A percentile compares a stretch with the other conserved stretches of the same genome.
Conservation (phyloP, 805 yeast genomes). For the Saccharomycopsis fermentans region DNA sequence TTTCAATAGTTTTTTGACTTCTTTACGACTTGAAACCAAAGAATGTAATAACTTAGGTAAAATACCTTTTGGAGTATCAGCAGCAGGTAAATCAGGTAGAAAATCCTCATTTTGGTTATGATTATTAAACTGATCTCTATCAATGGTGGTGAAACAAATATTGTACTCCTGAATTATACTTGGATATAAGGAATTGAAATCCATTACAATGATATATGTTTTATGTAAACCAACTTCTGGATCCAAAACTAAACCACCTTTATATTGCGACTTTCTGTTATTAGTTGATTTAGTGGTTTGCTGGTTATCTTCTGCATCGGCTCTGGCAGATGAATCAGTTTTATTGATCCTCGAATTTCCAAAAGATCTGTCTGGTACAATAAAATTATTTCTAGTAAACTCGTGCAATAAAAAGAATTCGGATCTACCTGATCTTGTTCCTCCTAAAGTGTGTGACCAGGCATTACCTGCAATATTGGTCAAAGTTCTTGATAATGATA, state of each 20-base stretch:
- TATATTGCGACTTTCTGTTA: conserved; percentile 61
- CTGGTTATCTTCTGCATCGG: conserved; percentile 29
- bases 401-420: conserved; percentile 90
- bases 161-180: conserved; percentile 95
- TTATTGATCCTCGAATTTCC: conserved; percentile 27
- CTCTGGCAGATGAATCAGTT: conserved; percentile 17
- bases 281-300: conserved; percentile 34
- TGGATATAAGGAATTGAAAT: conserved; percentile 94
- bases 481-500: conserved; percentile 82
- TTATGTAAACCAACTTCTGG: conserved; percentile 93
- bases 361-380: conserved; percentile 79
- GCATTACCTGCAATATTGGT: conserved; percentile 95
- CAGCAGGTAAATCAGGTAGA: conserved; percentile 59
- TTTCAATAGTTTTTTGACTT: conserved; percentile 78
- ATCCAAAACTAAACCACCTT: conserved; percentile 93
- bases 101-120: conserved; percentile 41
- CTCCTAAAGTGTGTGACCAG: conserved; percentile 90
- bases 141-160: conserved; percentile 93
- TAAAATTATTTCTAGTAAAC: conserved; percentile 65
- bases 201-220: conserved; percentile 87
- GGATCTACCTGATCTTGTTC: conserved; percentile 93
- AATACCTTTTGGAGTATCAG: conserved; percentile 60
- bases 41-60: conserved; percentile 76
- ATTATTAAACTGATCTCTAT: conserved; percentile 37
- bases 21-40: conserved; percentile 84